phyloP scores from a whole-genome alignment of 192 early-diverging fungal species.

The Ambispora gerdemannii region DNA sequence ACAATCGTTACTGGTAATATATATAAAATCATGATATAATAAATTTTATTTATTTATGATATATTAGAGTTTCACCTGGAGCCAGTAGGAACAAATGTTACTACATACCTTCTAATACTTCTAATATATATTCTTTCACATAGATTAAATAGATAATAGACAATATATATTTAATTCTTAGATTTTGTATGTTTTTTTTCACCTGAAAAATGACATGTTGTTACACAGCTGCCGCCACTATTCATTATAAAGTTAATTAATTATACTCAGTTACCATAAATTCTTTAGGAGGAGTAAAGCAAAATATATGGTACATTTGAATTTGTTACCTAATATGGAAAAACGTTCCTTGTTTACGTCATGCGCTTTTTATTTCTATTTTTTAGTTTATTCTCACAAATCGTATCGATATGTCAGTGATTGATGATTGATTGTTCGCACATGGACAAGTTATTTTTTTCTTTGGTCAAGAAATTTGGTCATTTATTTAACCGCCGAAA shows the following conservation, averaged over 20 bases:
- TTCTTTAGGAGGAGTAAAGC: background rate
- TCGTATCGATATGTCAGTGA: no score
- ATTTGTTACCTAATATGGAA: background rate
- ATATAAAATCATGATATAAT: background rate
- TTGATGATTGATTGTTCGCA: no score
- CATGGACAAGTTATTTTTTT: no score
- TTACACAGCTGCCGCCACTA: background rate
- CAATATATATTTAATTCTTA: background rate
- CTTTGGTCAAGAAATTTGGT: no score
- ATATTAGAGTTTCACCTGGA: no score
- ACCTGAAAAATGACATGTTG: background rate
- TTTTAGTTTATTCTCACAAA: no score
- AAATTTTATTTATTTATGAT: background rate
- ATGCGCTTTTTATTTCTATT: no score
- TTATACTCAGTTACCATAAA: background rate
- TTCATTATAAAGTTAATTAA: background rate
- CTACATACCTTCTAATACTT: background rate
- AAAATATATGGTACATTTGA: background rate
- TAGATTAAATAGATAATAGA: background rate
- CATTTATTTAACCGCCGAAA: no score
- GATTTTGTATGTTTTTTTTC: background rate
- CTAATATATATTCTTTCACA: background rate
- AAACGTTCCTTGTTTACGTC: background rate
- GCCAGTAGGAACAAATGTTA: no score
- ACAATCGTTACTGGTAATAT: no score